Base-by-base conservation (phyloP, 352 stramenopile species). In the Phytophthora brassicae region DNA sequence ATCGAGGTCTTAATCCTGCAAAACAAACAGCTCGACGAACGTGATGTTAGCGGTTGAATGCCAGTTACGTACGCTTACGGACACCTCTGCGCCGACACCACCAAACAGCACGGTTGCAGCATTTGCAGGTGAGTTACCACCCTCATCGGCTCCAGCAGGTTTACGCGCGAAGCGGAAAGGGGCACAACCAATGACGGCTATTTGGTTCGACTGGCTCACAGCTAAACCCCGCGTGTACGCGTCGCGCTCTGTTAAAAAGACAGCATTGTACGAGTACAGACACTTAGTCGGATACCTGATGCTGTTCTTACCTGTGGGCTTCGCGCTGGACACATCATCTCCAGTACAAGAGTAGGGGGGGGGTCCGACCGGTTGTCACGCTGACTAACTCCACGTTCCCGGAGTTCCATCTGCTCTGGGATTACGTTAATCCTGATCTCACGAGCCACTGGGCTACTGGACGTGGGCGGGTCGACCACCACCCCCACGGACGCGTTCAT, bases 1-100 rank as follows among this genome's bases (percentile, higher is more conserved):
- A 58, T 64, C 14, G 26, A 58, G 4, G 38, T 55, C 12, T 29
- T 54, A 4, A 53, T 58, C 41, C 41, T 65, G 19, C 47, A 58
- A 20, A 65, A 58, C 56, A 65, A 52, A n/a, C 17, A 29, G 0
- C 28, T 65, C 26, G 47, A 65, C 4, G 47, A 65, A 9, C 47
- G 47, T n/a, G 6, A n/a, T 64, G 26, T 45, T 49, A 56, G 45
- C 55, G 7, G 45, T 49, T 16, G 39, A 59, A 31, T 6, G 8
- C 6, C 47, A 43, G 3, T 9, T 53, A 17, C 46, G 16, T 7
- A 53, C 23, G 12, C 46, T 26, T 20, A 31, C 26, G 26, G 26
- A 31, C 26, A 31, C 26, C 26, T 31, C 26, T 31, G 26, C 26
- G 26, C 26, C 26, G 26, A 31, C 26, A 31, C 26, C 26, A 31